These are phyloP conservation scores for Entamoeba histolytica DNA, from an alignment of 208 protist species.

Conservation along the genomic window DNA sequence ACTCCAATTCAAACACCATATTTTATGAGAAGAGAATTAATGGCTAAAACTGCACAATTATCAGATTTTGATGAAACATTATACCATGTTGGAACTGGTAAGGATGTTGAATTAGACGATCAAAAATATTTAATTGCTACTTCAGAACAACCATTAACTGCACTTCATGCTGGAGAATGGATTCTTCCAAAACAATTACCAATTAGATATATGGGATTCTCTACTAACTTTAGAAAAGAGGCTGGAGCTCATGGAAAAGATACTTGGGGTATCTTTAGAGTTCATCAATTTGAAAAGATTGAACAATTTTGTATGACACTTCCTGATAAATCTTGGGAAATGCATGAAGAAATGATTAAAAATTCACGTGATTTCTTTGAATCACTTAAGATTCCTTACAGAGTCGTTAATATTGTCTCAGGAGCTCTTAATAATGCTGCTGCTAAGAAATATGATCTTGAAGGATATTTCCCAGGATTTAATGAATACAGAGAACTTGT, in stretches of 20 bases:
- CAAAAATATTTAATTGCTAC: conserved; percentile 99
- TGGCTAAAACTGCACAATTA: conserved; percentile 83
- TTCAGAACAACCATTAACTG: conserved; percentile 91
- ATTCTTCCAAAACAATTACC: conserved; percentile 57
- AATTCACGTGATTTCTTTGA: conserved; percentile 70
- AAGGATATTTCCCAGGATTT: conserved; percentile 90
- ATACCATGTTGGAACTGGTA: conserved; percentile 47
- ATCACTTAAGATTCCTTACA: conserved; percentile 64
- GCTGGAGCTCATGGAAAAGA: conserved; percentile 65
- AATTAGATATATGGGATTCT: conserved; percentile 77
- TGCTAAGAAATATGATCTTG: conserved; percentile 97
- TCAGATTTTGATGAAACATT: conserved; percentile 94
- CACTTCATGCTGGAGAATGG: conserved; percentile 74
- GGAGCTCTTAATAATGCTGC: conserved; percentile 88
- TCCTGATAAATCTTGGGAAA: conserved; percentile 54
- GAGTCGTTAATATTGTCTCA: conserved; percentile 67
- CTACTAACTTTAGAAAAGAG: conserved; percentile 97
- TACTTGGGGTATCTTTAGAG: conserved; percentile 72
- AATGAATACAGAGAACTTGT: conserved; percentile 87
- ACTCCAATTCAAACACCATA: conserved; percentile 88
- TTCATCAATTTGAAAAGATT: conserved; percentile 84
- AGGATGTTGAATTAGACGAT: conserved; percentile 70
- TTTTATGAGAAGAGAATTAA: conserved; percentile 90
- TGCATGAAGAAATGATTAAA: conserved; percentile 61
- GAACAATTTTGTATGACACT: conserved; percentile 67